A percentile compares a stretch with the other conserved stretches of the same genome.
Evolutionary conservation across 2,329 filamentous ascomycete species (phyloP).

Genomic region (Cladobotryum mycophilum): DNA sequence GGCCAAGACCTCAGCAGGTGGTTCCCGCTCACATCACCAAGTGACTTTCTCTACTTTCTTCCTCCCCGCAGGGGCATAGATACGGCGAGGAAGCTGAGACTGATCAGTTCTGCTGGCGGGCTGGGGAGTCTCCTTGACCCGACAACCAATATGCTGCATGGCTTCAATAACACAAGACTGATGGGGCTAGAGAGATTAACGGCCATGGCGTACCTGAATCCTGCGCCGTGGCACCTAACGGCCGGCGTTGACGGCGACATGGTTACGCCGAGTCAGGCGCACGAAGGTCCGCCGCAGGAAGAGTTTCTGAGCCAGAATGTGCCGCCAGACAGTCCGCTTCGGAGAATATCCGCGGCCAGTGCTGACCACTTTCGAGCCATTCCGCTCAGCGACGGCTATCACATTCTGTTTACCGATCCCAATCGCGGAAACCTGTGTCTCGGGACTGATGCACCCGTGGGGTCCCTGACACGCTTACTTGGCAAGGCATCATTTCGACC

Average conservation of each 20-base stretch:
- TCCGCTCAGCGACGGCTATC: slow-evolving; percentile 58
- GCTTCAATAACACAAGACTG: slow-evolving; percentile 19
- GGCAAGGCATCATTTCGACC: slow-evolving; percentile 51
- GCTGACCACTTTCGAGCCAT: slow-evolving; percentile 58
- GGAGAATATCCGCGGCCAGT: slow-evolving; percentile 33
- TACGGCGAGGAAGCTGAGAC: slow-evolving; percentile 49
- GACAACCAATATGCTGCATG: slow-evolving; percentile 15
- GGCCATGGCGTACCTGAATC: slow-evolving; percentile 15
- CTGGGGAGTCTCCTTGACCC: slow-evolving; percentile 19
- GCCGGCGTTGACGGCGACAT: slow-evolving; percentile 3
- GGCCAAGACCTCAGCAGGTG: slow-evolving; percentile 45
- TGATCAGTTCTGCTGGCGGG: slow-evolving; percentile 55
- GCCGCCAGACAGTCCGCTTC: slow-evolving; percentile 11
- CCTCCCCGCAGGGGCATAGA: slow-evolving; percentile 44
- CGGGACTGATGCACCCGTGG: slow-evolving; percentile 54
- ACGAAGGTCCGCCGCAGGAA: slow-evolving; percentile 1
- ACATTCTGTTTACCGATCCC: slow-evolving; percentile 60
- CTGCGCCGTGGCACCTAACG: slow-evolving; percentile 7
- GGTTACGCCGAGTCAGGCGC: not conserved
- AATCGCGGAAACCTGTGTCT: slow-evolving; percentile 49
- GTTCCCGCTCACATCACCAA: slow-evolving; percentile 49
- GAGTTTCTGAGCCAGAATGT: slow-evolving; percentile 14
- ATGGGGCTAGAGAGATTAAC: slow-evolving; percentile 16
- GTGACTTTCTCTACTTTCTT: slow-evolving; percentile 55
- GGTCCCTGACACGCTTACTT: slow-evolving; percentile 43